phyloP scores from a whole-genome alignment of 2,329 filamentous ascomycete genomes.

The Scedosporium dehoogii region DNA sequence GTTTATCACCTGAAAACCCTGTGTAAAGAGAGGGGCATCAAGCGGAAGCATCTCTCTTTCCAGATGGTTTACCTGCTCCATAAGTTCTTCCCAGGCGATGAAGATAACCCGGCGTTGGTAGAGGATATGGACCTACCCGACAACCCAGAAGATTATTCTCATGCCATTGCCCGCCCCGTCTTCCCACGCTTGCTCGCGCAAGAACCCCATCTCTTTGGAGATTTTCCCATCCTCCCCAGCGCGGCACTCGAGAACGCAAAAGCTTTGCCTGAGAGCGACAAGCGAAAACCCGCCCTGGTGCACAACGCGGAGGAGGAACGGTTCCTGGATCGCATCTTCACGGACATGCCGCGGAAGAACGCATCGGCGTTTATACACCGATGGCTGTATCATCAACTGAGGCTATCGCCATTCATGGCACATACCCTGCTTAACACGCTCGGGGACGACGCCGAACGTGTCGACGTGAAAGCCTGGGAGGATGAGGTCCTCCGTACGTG shows the following conservation, averaged over 20 bases:
- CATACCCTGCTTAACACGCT: constrained; percentile 26
- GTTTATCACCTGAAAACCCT: constrained; percentile 20
- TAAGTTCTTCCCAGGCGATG: constrained; percentile 17
- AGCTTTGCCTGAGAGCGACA: constrained; percentile 24
- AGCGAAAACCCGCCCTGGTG: constrained; percentile 23
- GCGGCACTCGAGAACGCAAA: constrained; percentile 29
- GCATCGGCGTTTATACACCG: constrained; percentile 36
- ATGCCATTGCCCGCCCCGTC: constrained; percentile 22
- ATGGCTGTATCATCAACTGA: constrained; percentile 43
- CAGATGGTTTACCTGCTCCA: constrained; percentile 1
- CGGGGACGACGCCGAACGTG: background rate
- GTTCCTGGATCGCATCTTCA: constrained; percentile 33
- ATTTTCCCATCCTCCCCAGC: constrained; percentile 28
- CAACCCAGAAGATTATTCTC: constrained; percentile 11
- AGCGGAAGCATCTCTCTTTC: constrained; percentile 26
- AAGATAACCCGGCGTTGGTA: constrained; percentile 24
- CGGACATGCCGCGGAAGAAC: constrained; percentile 23
- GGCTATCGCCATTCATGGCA: constrained; percentile 34
- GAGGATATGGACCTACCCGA: constrained; percentile 33
- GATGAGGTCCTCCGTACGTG: constrained; percentile 29
- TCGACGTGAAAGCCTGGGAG: constrained; percentile 30
- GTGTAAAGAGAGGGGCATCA: constrained; percentile 30
- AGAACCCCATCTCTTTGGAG: constrained; percentile 32
- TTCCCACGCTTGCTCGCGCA: constrained; percentile 39
- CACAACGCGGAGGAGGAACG: constrained; percentile 36